Evolutionary conservation across 129 eudicot genomes (phyloP).

Genomic region (Flaveria trinervia): DNA sequence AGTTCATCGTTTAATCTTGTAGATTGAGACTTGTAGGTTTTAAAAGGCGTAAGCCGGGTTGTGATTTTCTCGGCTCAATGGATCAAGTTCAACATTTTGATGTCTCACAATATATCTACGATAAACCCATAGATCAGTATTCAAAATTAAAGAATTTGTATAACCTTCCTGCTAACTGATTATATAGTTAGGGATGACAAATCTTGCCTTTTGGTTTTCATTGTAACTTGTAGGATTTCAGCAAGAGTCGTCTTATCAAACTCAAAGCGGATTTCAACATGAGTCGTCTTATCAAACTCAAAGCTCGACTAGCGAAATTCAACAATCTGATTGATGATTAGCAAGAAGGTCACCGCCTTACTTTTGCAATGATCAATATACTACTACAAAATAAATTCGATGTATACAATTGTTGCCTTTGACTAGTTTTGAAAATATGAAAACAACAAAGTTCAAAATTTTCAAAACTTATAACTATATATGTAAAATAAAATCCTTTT

Average conservation of each 20-base stretch:
- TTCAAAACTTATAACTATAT: too few relatives aligned
- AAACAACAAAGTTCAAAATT: too few relatives aligned
- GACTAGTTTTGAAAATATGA: too few relatives aligned
- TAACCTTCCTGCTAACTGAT: too few relatives aligned
- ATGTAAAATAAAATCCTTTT: too few relatives aligned
- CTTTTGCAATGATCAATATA: background rate
- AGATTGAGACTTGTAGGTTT: constrained; percentile 17
- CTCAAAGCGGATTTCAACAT: constrained; percentile 15
- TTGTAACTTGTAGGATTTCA: constrained; percentile 21
- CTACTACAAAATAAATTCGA: too few relatives aligned
- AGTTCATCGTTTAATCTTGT: background rate
- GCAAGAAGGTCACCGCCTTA: background rate
- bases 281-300: constrained; percentile 17
- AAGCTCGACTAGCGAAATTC: constrained; percentile 4
- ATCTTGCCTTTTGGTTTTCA: constrained; percentile 1
- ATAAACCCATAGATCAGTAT: constrained; percentile 6
- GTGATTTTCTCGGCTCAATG: background rate
- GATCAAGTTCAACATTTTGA: constrained; percentile 12
- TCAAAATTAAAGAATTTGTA: background rate
- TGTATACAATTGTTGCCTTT: too few relatives aligned
- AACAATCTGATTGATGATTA: constrained; percentile 14
- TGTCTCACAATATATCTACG: constrained; percentile 17
- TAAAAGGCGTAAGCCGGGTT: constrained; percentile 4
- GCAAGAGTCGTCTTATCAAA: background rate
- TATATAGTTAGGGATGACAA: background rate